These are phyloP conservation scores for Pythium chondricola DNA, from an alignment of 352 stramenopile genomes.

Conservation along the genomic window DNA sequence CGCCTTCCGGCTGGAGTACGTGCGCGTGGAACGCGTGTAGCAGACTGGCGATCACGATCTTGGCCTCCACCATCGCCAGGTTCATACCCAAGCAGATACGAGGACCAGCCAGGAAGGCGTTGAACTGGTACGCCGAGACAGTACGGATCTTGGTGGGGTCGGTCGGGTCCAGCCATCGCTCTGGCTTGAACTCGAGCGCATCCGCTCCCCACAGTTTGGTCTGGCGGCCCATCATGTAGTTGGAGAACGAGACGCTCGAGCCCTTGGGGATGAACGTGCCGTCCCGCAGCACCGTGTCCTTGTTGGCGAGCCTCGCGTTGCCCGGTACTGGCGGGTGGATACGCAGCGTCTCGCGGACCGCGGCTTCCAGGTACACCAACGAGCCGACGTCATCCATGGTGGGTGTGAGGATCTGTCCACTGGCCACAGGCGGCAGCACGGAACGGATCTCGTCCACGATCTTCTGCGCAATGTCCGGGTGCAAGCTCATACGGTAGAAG, in stretches of 20 bases:
- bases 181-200: constrained; percentile 25
- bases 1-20: constrained; percentile 1
- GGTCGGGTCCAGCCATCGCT: constrained; percentile 25
- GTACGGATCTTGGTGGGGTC: constrained; percentile 5
- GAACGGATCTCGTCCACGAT: constrained; percentile 30
- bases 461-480: constrained; percentile 33
- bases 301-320: constrained; percentile 22
- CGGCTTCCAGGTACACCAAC: constrained; percentile 21
- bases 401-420: constrained; percentile 5
- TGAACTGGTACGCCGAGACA: constrained; percentile 33
- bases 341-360: constrained; percentile 50
- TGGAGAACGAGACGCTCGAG: constrained; percentile 19
- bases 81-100: constrained; percentile 37
- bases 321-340: constrained; percentile 59
- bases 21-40: constrained; percentile 31
- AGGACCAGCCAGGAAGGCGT: constrained; percentile 35
- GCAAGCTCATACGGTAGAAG: constrained; percentile 42
- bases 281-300: constrained; percentile 32
- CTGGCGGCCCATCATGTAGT: constrained; percentile 27
- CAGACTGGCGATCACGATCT: constrained; percentile 33
- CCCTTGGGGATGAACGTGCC: constrained; percentile 27
- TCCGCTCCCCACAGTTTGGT: constrained; percentile 26
- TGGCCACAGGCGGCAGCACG: constrained; percentile 10
- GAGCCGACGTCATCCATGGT: constrained; percentile 10
- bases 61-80: constrained; percentile 47